phyloP scores from a whole-genome alignment of 169 alveolate species.

The Pseudocohnilembus persalinus region DNA sequence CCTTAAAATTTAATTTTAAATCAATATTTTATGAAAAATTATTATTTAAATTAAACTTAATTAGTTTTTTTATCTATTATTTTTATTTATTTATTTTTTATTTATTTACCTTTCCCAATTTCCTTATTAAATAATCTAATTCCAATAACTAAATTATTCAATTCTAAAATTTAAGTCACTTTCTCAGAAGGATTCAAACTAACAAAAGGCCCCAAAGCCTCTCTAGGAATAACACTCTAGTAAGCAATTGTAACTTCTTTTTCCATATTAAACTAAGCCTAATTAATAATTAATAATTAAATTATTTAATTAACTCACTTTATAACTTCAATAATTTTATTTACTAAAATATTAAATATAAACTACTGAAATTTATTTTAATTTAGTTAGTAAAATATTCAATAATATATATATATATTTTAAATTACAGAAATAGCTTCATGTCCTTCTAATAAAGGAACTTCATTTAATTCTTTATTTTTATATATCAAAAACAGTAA shows the following conservation, averaged over 20 bases:
- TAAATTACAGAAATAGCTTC: constrained; percentile 10
- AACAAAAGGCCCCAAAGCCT: constrained; percentile 87
- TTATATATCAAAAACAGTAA: constrained; percentile 79
- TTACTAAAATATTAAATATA: too few species aligned
- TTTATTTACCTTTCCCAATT: constrained; percentile 66
- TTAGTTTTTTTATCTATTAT: too few species aligned
- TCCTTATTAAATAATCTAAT: constrained; percentile 85
- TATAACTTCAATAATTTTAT: too few species aligned
- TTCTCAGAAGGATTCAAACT: constrained; percentile 85
- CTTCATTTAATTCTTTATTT: constrained; percentile 63
- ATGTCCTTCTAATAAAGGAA: background rate
- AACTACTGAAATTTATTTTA: constrained; percentile 50
- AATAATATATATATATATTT: constrained; percentile 35
- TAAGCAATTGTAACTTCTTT: constrained; percentile 88
- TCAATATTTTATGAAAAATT: too few species aligned
- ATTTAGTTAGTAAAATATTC: constrained; percentile 49
- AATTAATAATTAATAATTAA: too few species aligned
- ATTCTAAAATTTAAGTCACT: constrained; percentile 82
- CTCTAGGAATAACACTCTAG: constrained; percentile 87
- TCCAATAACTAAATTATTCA: constrained; percentile 87
- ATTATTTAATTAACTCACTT: too few species aligned
- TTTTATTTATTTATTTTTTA: background rate
- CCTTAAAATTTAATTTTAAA: constrained; percentile 39
- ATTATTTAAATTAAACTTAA: too few species aligned
- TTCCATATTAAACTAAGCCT: constrained; percentile 65